Percentiles rank a stretch among this genome's conserved stretches.
phyloP scores from a whole-genome alignment of 1,139 yeast genomes.

The Yamadazyma spencermartinsiae region DNA sequence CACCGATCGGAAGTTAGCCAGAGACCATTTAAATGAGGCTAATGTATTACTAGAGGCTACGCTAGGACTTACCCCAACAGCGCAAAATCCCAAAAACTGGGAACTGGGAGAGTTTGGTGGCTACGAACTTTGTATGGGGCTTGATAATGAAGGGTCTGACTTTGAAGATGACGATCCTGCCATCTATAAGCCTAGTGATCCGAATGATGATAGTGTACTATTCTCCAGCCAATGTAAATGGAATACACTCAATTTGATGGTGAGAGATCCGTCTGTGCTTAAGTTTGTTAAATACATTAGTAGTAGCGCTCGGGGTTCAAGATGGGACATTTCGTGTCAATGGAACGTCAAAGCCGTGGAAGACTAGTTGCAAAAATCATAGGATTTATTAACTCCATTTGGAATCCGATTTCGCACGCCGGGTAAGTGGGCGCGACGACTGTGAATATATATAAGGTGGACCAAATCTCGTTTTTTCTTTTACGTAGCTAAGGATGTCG shows the following conservation, averaged over 20 bases:
- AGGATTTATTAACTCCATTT: neutral
- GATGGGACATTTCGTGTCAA: constrained; percentile 87
- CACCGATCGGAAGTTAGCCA: constrained; percentile 48
- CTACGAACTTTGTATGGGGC: constrained; percentile 84
- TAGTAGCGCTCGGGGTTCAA: constrained; percentile 80
- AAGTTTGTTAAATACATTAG: constrained; percentile 93
- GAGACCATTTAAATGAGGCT: constrained; percentile 37
- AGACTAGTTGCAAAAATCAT: constrained; percentile 4
- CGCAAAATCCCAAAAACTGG: constrained; percentile 58
- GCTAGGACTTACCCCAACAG: constrained; percentile 73
- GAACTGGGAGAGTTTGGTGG: constrained; percentile 90
- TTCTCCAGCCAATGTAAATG: constrained; percentile 80
- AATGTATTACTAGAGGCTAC: constrained; percentile 69
- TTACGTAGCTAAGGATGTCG: constrained; percentile 3
- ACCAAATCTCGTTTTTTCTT: too few species aligned
- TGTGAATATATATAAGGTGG: too few species aligned
- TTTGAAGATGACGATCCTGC: constrained; percentile 58
- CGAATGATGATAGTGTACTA: constrained; percentile 73
- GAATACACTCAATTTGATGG: constrained; percentile 76
- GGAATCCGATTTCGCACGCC: constrained; percentile 3
- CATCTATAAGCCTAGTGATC: constrained; percentile 54
- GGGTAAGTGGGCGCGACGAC: constrained; percentile 5
- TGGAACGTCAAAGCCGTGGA: constrained; percentile 60
- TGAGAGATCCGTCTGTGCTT: constrained; percentile 80
- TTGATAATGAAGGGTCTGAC: constrained; percentile 49